Evolutionary conservation across 2,329 filamentous ascomycete genomes (phyloP).

Genomic region (Myrmaecium sp.): DNA sequence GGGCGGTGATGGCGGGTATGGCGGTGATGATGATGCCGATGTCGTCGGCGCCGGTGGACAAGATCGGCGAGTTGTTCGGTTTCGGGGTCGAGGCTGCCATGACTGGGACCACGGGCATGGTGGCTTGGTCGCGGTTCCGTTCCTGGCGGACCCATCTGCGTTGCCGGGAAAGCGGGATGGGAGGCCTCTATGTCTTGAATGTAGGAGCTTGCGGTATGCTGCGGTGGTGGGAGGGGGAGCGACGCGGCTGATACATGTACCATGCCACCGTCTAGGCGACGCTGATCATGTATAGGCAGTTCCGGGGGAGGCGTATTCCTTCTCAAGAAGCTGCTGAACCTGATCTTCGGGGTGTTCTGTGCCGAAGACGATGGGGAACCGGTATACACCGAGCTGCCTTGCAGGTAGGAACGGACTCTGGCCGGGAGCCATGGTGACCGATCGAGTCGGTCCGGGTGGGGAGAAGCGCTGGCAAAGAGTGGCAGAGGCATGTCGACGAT

Average conservation of each 20-base stretch:
- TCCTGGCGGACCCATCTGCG: conserved; percentile 8
- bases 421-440: conserved; percentile 8
- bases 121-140: conserved; percentile 10
- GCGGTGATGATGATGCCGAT: conserved; percentile 17
- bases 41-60: conserved; percentile 22
- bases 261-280: conserved; percentile 8
- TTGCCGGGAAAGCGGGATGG: too few species aligned
- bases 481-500: conserved; percentile 17
- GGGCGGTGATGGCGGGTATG: conserved; percentile 11
- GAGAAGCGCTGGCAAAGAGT: conserved; percentile 15
- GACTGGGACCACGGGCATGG: conserved; percentile 14
- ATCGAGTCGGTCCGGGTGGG: conserved; percentile 12
- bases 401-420: conserved; percentile 14
- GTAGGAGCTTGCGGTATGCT: conserved; percentile 20
- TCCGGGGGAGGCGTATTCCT: not conserved
- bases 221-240: conserved; percentile 13
- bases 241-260: conserved; percentile 13
- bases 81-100: conserved; percentile 30
- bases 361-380: conserved; percentile 13
- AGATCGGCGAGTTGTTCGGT: conserved; percentile 31
- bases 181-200: conserved; percentile 14
- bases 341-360: conserved; percentile 16
- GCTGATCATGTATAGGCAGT: too few species aligned
- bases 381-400: conserved; percentile 21
- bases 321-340: conserved; percentile 6